Base-by-base conservation (phyloP, 1,284 basidiomycete species). In the Sporisorium sorghi region DNA sequence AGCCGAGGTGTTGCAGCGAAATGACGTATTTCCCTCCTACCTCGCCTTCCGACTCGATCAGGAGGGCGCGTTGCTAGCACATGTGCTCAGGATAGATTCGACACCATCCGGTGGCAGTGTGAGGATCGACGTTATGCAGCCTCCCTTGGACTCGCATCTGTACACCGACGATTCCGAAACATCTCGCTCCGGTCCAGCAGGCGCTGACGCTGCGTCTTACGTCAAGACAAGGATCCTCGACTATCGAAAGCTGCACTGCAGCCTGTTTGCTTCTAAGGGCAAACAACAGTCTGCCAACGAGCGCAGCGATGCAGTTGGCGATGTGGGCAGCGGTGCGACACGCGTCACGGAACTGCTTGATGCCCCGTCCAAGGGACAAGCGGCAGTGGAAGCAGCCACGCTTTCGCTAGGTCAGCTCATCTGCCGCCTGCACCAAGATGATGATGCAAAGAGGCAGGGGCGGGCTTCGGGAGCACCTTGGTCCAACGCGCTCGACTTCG, bases 211-310 rank as follows among this genome's bases (percentile, higher is more conserved):
- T 12, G 9, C 48, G n/a, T 53, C 37, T 26, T 23, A 42, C 10
- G 58, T 64, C 48, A 63, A 64, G 50, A 60, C 67, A 9, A 59
- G 30, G 33, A 17, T 57, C 10, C 30, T 64, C 26, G 37, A 57
- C 26, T 49, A 49, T 15, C 30, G n/a, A 24, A n/a, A 46, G 21
- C 30, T 70, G 21, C 32, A 60, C n/a, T 44, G 33, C 40, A 19
- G 23, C 15, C 21, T 64, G 11, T 70, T 70, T 12, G 35, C 44
- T 9, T 14, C 21, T 24, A 7, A n/a, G n/a, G n/a, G n/a, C 35
- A 4, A 21, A 17, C 24, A 48, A 28, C 6, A 15, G 23, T 1
- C 54, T 7, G 12, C 0, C 15, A 28, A 6, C 1, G 26, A 19
- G 4, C 28, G 30, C 8, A 39, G 9, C 8, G 30, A 49, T 15